phyloP scores from a whole-genome alignment of 164 flowering plant species.

The Umbellularia californica region DNA sequence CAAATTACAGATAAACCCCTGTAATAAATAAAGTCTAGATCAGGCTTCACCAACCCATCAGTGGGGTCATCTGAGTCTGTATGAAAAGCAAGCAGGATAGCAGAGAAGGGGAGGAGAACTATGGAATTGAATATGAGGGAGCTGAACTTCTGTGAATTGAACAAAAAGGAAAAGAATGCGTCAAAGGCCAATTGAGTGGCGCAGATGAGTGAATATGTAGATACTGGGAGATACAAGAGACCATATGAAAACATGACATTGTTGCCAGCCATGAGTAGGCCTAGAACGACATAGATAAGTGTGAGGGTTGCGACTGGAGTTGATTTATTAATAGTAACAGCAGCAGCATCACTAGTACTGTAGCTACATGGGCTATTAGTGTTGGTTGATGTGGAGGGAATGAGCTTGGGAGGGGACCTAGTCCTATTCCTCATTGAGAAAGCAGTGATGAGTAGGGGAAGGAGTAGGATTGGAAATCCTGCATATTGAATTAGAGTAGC shows the following conservation, averaged over 20 bases:
- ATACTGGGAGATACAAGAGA: constrained; percentile 22
- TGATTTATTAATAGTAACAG: background rate
- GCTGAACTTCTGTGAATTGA: constrained; percentile 24
- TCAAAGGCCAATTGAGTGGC: constrained; percentile 26
- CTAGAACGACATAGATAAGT: constrained; percentile 10
- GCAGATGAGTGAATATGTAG: constrained; percentile 26
- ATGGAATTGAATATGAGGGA: constrained; percentile 15
- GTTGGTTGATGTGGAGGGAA: background rate
- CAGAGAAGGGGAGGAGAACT: constrained; percentile 16
- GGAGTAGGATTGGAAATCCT: constrained; percentile 24
- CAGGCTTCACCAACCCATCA: too few relatives aligned
- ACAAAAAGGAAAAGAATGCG: constrained; percentile 20
- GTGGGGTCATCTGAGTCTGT: constrained; percentile 10
- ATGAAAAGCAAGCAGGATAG: constrained; percentile 15
- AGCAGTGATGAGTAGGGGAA: constrained; percentile 17
- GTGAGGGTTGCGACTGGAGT: constrained; percentile 1
- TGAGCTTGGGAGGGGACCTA: too few relatives aligned
- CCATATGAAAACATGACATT: constrained; percentile 25
- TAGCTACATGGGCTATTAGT: background rate
- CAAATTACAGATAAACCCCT: too few relatives aligned
- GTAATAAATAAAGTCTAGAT: too few relatives aligned
- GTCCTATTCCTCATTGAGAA: background rate
- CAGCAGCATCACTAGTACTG: background rate
- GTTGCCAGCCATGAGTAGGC: constrained; percentile 15
- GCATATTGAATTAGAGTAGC: constrained; percentile 27